Percentiles rank a stretch among this genome's conserved stretches.
Conservation (phyloP, 495 filamentous ascomycete species). For the Penicillium macrosclerotiorum region DNA sequence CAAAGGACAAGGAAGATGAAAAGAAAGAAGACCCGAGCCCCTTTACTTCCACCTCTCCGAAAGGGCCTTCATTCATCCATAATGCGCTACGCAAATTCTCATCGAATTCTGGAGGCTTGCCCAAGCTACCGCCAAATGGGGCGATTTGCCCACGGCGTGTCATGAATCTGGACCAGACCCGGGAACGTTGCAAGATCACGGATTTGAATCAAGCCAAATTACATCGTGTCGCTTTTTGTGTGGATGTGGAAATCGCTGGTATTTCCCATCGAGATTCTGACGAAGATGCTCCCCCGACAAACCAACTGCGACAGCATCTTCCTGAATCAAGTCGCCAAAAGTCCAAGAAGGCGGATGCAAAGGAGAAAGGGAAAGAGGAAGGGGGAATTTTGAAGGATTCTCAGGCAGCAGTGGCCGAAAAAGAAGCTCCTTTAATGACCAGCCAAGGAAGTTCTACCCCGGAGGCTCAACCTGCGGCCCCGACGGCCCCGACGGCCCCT, state of each 20-base stretch:
- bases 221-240: slow-evolving; percentile 86
- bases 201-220: slow-evolving; percentile 80
- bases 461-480: slow-evolving; percentile 1
- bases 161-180: slow-evolving; percentile 78
- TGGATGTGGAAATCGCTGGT: slow-evolving; percentile 95
- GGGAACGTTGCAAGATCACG: slow-evolving; percentile 74
- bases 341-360: slow-evolving; percentile 54
- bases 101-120: slow-evolving; percentile 52
- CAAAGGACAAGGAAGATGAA: slow-evolving; percentile 56
- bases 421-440: slow-evolving; percentile 36
- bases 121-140: slow-evolving; percentile 51
- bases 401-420: slow-evolving; percentile 54
- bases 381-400: slow-evolving; percentile 65
- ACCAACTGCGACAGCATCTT: slow-evolving; percentile 23
- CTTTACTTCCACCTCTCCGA: slow-evolving; percentile 66
- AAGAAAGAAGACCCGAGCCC: slow-evolving; percentile 52
- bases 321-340: slow-evolving; percentile 40
- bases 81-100: slow-evolving; percentile 81
- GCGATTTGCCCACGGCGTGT: slow-evolving; percentile 68
- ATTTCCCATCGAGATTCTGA: slow-evolving; percentile 47
- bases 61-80: slow-evolving; percentile 72
- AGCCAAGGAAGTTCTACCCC: not conserved
- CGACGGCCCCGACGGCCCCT: slow-evolving; percentile 2
- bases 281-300: slow-evolving; percentile 35
- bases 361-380: slow-evolving; percentile 66